Percentiles rank a stretch among this genome's conserved stretches.
Evolutionary conservation across 257 asterid species (phyloP).

Genomic region (Solanum lignicaule): DNA sequence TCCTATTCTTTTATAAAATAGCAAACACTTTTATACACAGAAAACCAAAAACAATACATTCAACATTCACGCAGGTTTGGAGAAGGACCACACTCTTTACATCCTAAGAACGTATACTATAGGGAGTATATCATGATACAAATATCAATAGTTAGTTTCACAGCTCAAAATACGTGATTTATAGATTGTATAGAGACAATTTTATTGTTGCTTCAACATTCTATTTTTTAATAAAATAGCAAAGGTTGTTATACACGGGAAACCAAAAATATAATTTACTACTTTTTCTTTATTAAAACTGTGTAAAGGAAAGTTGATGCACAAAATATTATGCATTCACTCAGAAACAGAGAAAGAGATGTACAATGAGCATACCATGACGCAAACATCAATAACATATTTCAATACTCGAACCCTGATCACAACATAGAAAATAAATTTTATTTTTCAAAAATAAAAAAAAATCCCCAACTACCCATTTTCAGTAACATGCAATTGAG

Average conservation of each 20-base stretch:
- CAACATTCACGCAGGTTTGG: not conserved
- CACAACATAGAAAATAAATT: not conserved
- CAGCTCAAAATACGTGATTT: too few species aligned
- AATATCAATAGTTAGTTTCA: not conserved
- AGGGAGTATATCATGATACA: not conserved
- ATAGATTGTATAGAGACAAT: too few species aligned
- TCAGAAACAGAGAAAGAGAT: rapidly evolving
- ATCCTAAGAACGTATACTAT: too few species aligned
- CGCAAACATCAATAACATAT: not conserved
- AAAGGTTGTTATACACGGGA: too few species aligned
- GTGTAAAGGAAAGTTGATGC: rapidly evolving
- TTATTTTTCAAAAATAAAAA: not conserved
- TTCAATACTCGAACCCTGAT: not conserved
- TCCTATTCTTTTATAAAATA: not conserved
- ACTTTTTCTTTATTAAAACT: not conserved
- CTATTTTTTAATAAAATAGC: too few species aligned
- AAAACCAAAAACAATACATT: not conserved
- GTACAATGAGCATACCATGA: not conserved
- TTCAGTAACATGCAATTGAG: not conserved
- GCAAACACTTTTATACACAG: not conserved
- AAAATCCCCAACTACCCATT: not conserved
- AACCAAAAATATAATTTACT: not conserved
- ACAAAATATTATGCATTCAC: not conserved
- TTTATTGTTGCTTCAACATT: too few species aligned
- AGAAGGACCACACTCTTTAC: too few species aligned